A percentile compares a stretch with the other conserved stretches of the same genome.
phyloP scores from a whole-genome alignment of 805 yeast genomes.

The Cyberlindnera misumaiensis region DNA sequence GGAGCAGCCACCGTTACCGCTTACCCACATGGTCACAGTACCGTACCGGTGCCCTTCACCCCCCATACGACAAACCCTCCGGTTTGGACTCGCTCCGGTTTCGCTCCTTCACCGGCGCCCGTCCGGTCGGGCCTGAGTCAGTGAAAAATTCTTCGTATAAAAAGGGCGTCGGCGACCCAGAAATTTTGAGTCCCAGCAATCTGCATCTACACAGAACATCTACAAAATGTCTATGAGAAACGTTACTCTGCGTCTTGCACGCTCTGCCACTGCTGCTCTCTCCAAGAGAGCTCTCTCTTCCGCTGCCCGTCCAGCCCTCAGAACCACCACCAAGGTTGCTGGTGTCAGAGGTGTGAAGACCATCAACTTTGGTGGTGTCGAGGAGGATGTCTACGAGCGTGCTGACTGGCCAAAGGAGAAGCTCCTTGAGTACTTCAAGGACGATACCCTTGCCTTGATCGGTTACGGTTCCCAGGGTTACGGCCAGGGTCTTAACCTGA shows the following conservation, averaged over 20 bases:
- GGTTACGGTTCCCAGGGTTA: constrained; percentile 99
- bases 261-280: constrained; percentile 35
- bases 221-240: constrained; percentile 35
- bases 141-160: neutral
- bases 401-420: constrained; percentile 99
- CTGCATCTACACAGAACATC: neutral
- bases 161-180: neutral
- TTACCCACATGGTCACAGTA: too few species aligned
- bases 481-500: constrained; percentile 98
- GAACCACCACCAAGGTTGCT: constrained; percentile 41
- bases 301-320: constrained; percentile 53
- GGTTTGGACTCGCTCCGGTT: too few species aligned
- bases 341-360: constrained; percentile 89
- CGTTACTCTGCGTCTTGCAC: constrained; percentile 42
- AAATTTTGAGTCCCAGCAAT: neutral
- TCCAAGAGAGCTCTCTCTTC: constrained; percentile 61
- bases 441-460: constrained; percentile 94
- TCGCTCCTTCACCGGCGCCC: neutral
- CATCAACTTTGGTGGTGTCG: constrained; percentile 94
- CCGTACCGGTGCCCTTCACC: too few species aligned
- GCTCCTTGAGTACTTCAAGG: constrained; percentile 91
- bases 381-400: constrained; percentile 96
- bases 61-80: too few species aligned
- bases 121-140: neutral
- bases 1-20: too few species aligned